Percentiles rank a stretch among this genome's conserved stretches.
Evolutionary conservation across 73 alveolate genomes (phyloP).

Genomic region (Paramecium octaurelia): DNA sequence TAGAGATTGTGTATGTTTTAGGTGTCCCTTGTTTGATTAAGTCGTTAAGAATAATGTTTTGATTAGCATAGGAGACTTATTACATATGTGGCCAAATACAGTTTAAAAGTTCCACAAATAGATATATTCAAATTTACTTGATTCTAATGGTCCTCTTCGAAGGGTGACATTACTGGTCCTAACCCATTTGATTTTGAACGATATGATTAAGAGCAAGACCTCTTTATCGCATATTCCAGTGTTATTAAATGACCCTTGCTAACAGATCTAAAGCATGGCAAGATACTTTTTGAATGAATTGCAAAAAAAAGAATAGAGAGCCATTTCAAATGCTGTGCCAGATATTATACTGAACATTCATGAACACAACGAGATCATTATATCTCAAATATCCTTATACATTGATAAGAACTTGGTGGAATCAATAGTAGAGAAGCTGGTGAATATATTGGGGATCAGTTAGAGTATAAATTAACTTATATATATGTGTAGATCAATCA

Average conservation of each 20-base stretch:
- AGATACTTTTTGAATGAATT: conserved; percentile 51
- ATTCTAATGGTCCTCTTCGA: conserved; percentile 15
- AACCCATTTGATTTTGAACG: conserved; percentile 55
- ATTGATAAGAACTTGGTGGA: background rate
- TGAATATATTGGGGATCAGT: background rate
- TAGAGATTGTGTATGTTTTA: background rate
- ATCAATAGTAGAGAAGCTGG: background rate
- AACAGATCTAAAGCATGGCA: conserved; percentile 23
- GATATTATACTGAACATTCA: background rate
- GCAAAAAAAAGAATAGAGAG: conserved; percentile 30
- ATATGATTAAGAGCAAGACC: conserved; percentile 50
- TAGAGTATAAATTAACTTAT: background rate
- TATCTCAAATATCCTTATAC: background rate
- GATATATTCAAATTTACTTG: conserved; percentile 17
- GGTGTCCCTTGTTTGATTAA: conserved; percentile 38
- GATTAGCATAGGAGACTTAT: conserved; percentile 42
- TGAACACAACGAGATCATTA: background rate
- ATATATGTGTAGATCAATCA: background rate
- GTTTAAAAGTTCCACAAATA: background rate
- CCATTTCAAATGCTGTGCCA: conserved; percentile 46
- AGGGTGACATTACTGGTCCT: conserved; percentile 45
- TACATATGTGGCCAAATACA: conserved; percentile 51
- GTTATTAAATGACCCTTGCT: conserved; percentile 33
- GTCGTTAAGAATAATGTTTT: conserved; percentile 41
- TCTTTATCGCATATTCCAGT: conserved; percentile 33